These are phyloP conservation scores for Bondarzewia mesenterica DNA, from an alignment of 1,284 basidiomycete genomes.

Conservation along the genomic window DNA sequence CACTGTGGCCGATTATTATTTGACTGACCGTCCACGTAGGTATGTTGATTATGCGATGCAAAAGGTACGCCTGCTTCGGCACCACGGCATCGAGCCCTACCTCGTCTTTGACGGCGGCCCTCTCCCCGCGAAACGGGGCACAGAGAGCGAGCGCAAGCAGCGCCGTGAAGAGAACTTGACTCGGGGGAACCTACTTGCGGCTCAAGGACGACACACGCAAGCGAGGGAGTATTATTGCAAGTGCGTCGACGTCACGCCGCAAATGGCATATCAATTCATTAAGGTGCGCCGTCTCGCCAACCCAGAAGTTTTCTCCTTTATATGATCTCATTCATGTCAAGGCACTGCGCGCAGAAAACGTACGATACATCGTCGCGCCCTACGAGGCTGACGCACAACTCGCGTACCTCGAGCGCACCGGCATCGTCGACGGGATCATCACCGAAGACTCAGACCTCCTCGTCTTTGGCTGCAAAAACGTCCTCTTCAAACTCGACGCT, in stretches of 20 bases:
- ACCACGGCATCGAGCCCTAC: slow-evolving; percentile 83
- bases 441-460: slow-evolving; percentile 98
- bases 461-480: slow-evolving; percentile 88
- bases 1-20: background rate
- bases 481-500: slow-evolving; percentile 81
- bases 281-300: slow-evolving; percentile 46
- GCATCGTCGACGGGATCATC: slow-evolving; percentile 86
- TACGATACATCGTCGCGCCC: slow-evolving; percentile 90
- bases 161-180: slow-evolving; percentile 60
- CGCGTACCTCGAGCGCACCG: slow-evolving; percentile 81
- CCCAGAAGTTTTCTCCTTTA: background rate
- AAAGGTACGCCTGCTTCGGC: slow-evolving; percentile 77
- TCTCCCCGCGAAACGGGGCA: slow-evolving; percentile 88
- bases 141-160: slow-evolving; percentile 77
- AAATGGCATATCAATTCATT: slow-evolving; percentile 97
- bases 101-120: slow-evolving; percentile 97
- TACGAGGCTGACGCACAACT: slow-evolving; percentile 99
- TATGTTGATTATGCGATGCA: slow-evolving; percentile 98
- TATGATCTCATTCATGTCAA: slow-evolving; percentile 23
- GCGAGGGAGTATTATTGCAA: slow-evolving; percentile 89
- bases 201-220: slow-evolving; percentile 71
- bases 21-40: slow-evolving; percentile 31
- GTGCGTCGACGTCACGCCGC: slow-evolving; percentile 91
- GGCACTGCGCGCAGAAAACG: slow-evolving; percentile 75
- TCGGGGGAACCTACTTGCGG: slow-evolving; percentile 64